Base-by-base conservation (phyloP, 345 rosid species). In the Stellera chamaejasme region DNA sequence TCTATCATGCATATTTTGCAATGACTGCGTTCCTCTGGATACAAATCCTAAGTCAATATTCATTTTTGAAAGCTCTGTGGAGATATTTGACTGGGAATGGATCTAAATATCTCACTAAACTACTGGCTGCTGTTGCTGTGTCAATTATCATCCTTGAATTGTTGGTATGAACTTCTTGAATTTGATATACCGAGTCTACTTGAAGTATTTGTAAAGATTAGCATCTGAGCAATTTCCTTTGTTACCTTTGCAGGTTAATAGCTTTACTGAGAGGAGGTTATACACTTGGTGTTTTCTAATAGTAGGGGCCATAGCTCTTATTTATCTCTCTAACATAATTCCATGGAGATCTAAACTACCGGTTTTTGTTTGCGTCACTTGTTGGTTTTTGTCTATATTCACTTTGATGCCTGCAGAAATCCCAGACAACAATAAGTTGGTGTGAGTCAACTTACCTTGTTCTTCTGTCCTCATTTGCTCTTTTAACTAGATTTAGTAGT, bases 381-480 rank as follows among this genome's bases (percentile, higher is more conserved):
- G 95, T 74, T 88, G 95, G 87, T 79, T 81, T 75, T 58, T 91
- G 50, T 91, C 96, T 64, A 63, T 79, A 52, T 91, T 91, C 66
- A 91, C 98, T 54, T 71, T 85, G 74, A 88, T 88, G 96, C 98
- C 98, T 12, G 98, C 96, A 43, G 98, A 91, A 73, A 91, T 91
- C 68, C 98, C 98, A 11, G 96, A 91, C 63, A 85, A 91, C 59
- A 91, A 85, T 75, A 79, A 66, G 54, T 66, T 88, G 60, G 98
- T 91, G 98, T 91, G 78, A 66, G 95, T 73, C 62, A 16, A 45
- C 64, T 66, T 41, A 46, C 68, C 44, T 28, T 13, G 28, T 51
- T 28, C 41, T 14, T 59, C 56, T 42, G 50, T 41, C 43, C n/a
- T 45, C 11, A 14, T 46, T 6, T 41, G 23, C 23, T 19, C 23